A percentile compares a stretch with the other conserved stretches of the same genome.
Evolutionary conservation across 2,329 filamentous ascomycete genomes (phyloP).

Genomic region (Aureobasidium mangrovei): DNA sequence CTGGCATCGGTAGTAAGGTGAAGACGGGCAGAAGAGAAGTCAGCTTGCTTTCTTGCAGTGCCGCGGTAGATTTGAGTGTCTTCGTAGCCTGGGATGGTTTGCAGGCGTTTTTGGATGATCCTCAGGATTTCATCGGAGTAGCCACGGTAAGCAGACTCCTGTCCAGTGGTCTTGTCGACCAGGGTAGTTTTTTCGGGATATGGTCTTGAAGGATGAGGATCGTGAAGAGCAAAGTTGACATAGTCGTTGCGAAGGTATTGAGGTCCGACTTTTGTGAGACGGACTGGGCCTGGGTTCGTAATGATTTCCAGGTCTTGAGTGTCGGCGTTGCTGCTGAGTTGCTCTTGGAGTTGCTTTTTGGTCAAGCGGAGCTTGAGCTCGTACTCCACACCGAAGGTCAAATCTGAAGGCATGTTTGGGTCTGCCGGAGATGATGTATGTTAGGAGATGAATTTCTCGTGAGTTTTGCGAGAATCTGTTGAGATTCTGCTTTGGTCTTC

Average conservation of each 20-base stretch:
- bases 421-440: not conserved
- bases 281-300: not conserved
- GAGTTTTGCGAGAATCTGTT: too few relatives aligned
- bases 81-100: not conserved
- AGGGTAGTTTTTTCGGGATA: not conserved
- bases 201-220: not conserved
- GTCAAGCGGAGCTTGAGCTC: constrained; percentile 3
- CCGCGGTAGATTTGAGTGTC: not conserved
- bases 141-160: not conserved
- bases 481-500: too few relatives aligned
- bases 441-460: not conserved
- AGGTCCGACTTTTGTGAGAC: not conserved
- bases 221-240: not conserved
- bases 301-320: not conserved
- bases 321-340: not conserved
- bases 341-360: not conserved
- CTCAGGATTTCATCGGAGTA: not conserved
- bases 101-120: not conserved
- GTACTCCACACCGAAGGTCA: not conserved
- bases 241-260: not conserved
- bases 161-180: not conserved
- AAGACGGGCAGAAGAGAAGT: constrained; percentile 1
- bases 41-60: not conserved
- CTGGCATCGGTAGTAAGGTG: not conserved
- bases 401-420: not conserved